Conservation (phyloP, 352 stramenopile genomes). For the Phytophthora syringae region DNA sequence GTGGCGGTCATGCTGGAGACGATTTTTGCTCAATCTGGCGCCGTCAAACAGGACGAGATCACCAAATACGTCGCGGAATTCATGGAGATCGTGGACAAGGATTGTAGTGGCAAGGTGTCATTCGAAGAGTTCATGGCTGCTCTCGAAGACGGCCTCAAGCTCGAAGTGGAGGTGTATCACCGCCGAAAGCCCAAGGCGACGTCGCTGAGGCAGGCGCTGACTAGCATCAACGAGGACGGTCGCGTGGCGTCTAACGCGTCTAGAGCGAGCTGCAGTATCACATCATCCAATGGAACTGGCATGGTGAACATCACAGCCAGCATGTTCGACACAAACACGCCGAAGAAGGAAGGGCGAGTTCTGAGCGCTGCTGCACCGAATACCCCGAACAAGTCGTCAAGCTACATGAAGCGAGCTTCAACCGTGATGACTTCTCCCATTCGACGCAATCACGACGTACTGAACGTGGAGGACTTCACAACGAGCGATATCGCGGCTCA, state of each 20-base stretch:
- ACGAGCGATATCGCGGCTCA: conserved; percentile 68
- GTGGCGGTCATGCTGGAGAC: conserved; percentile 77
- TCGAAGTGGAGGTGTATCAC: conserved; percentile 79
- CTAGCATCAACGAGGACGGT: conserved; percentile 49
- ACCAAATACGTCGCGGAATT: conserved; percentile 76
- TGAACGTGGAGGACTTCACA: conserved; percentile 85
- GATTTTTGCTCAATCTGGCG: conserved; percentile 80
- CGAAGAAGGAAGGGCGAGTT: conserved; percentile 45
- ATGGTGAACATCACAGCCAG: conserved; percentile 43
- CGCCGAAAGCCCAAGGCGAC: conserved; percentile 43
- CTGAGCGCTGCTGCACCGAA: conserved; percentile 37
- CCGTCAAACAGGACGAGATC: conserved; percentile 77
- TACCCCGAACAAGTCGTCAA: conserved; percentile 20
- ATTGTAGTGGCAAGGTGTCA: conserved; percentile 72
- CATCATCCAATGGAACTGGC: conserved; percentile 35
- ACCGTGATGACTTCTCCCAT: conserved; percentile 60
- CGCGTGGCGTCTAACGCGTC: conserved; percentile 7
- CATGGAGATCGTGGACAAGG: conserved; percentile 75
- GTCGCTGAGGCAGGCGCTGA: conserved; percentile 30
- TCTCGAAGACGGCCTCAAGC: conserved; percentile 75
- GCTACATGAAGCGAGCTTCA: conserved; percentile 32
- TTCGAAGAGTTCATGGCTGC: conserved; percentile 87
- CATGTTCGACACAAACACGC: conserved; percentile 51
- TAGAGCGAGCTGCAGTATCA: conserved; percentile 36
- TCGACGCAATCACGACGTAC: conserved; percentile 77